These are phyloP conservation scores for Torulaspora maleeae DNA, from an alignment of 805 yeast genomes.

Conservation along the genomic window DNA sequence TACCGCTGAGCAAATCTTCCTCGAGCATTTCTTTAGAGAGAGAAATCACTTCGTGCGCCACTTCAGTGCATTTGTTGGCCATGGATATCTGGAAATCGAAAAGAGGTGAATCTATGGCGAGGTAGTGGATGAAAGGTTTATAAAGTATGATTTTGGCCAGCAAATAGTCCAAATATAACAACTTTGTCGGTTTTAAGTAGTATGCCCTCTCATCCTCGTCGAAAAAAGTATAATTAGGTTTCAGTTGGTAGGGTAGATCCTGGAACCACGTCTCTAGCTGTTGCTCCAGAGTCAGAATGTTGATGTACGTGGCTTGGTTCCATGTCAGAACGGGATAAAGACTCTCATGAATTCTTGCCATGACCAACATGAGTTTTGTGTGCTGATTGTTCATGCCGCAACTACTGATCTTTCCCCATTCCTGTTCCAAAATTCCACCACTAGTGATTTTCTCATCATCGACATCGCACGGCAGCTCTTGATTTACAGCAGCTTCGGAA, in stretches of 20 bases:
- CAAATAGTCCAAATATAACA: conserved; percentile 64
- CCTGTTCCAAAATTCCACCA: conserved; percentile 47
- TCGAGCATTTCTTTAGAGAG: conserved; percentile 76
- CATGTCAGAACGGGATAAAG: conserved; percentile 13
- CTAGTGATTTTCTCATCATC: conserved; percentile 84
- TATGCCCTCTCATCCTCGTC: conserved; percentile 36
- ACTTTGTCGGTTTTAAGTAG: conserved; percentile 68
- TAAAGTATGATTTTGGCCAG: conserved; percentile 78
- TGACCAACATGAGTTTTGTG: conserved; percentile 64
- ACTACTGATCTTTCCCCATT: conserved; percentile 56
- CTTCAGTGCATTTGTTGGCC: conserved; percentile 79
- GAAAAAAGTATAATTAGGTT: conserved; percentile 67
- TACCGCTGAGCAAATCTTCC: conserved; percentile 67
- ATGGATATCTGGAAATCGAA: conserved; percentile 59
- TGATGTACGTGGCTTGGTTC: conserved; percentile 16
- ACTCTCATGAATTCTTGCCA: conserved; percentile 32
- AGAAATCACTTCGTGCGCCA: conserved; percentile 76
- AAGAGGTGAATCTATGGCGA: conserved; percentile 46
- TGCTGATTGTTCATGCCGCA: conserved; percentile 83
- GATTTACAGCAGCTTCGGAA: conserved; percentile 76
- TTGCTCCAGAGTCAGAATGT: conserved; percentile 59
- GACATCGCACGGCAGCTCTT: conserved; percentile 74
- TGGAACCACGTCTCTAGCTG: conserved; percentile 71
- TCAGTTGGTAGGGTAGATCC: conserved; percentile 62
- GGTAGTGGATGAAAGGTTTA: conserved; percentile 83